Conservation (phyloP, 2,329 filamentous ascomycete species). For the Nectriaceae sp. region DNA sequence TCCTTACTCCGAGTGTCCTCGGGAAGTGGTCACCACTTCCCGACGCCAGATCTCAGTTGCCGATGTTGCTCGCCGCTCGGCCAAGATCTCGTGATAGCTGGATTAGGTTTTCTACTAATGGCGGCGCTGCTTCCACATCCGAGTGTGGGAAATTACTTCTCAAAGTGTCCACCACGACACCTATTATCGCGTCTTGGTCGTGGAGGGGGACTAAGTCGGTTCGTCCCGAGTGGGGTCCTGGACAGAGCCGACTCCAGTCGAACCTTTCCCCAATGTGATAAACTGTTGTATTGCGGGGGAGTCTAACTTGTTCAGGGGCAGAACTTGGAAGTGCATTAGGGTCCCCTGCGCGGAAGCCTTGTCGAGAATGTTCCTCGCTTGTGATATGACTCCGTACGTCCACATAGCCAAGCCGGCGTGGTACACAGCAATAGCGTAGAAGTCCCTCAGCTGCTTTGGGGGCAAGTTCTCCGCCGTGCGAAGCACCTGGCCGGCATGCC, state of each 20-base stretch:
- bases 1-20: too few species aligned
- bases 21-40: too few species aligned
- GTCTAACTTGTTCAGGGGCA: conserved; percentile 11
- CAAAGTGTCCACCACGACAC: conserved; percentile 9
- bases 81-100: conserved; percentile 15
- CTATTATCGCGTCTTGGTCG: conserved; percentile 14
- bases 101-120: conserved; percentile 15
- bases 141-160: conserved; percentile 12
- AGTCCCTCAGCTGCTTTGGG: conserved; percentile 8
- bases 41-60: conserved; percentile 29
- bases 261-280: conserved; percentile 10
- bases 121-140: conserved; percentile 10
- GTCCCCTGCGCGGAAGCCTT: not conserved
- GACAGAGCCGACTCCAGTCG: conserved; percentile 4
- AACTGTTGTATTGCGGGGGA: conserved; percentile 12
- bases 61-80: conserved; percentile 23
- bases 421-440: conserved; percentile 16
- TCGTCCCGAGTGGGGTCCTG: conserved; percentile 1
- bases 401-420: conserved; percentile 13
- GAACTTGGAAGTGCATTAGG: too few species aligned
- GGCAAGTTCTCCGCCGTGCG: conserved; percentile 10
- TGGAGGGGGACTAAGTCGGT: conserved; percentile 8
- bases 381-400: conserved; percentile 15
- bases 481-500: conserved; percentile 16
- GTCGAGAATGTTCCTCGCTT: not conserved